Base-by-base conservation (phyloP, 345 rosid genomes). In the Arabidopsis thaliana region DNA sequence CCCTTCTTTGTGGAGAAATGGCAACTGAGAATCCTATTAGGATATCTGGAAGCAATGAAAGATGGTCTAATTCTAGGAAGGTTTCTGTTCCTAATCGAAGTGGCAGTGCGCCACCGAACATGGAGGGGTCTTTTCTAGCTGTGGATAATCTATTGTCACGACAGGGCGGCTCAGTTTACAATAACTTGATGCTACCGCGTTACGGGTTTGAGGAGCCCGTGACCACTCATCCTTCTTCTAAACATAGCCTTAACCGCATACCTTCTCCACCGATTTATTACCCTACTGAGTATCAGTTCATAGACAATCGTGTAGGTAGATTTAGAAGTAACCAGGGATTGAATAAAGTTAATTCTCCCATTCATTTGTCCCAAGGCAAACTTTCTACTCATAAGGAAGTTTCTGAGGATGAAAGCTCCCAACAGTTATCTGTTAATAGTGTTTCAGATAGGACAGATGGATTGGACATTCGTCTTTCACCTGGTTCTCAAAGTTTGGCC, bases 301-400 rank as follows among this genome's bases (percentile, higher is more conserved):
- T 51, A 2, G 72, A 65, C 40, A 42, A 25, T 11, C 78, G 59
- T 49, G 44, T 36, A 65, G 84, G 76, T 82, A 78, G 79, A 72
- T 66, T 58, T 75, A 82, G 77, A n/a, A 78, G 61, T 76, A 79
- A 52, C 66, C 44, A 66, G 83, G 84, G 75, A 14, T 34, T 79
- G 59, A 49, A 65, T 55, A 76, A 70, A 45, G 75, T 55, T 62
- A 77, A 65, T 10, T 53, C 40, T 53, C 74, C 80, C 67, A 73
- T 75, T 59, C 82, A 60, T 74, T 50, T 78, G 69, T 56, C 83
- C n/a, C 83, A 76, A 69, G 77, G 13, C 45, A 10, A 80, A 56
- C 90, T 87, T 85, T 70, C 90, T 68, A 85, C 84, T 1, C 90
- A 87, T 62, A 85, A 83, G 78, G 88, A 87, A 83, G 88, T 83